Evolutionary conservation across 768 basidiomycete genomes (phyloP).

Genomic region (Lentinula raphanica): DNA sequence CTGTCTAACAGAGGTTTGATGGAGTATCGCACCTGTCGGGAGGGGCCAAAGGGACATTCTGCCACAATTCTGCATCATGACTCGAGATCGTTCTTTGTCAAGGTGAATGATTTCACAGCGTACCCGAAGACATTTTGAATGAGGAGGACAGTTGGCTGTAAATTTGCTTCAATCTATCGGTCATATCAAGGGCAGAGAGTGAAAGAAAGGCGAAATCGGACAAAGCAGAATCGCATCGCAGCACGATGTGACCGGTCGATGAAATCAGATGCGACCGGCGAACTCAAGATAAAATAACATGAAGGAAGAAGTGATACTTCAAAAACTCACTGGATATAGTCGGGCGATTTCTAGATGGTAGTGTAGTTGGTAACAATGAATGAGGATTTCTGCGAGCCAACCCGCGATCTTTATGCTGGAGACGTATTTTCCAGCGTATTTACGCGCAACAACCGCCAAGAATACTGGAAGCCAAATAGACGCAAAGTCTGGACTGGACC

Average conservation of each 20-base stretch:
- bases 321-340: not conserved
- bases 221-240: not conserved
- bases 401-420: not conserved
- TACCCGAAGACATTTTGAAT: slow-evolving; percentile 51
- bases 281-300: not conserved
- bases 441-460: too few relatives aligned
- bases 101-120: slow-evolving; percentile 17
- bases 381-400: not conserved
- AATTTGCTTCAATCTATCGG: slow-evolving; percentile 56
- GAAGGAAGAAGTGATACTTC: not conserved
- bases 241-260: not conserved
- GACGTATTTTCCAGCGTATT: not conserved
- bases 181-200: slow-evolving; percentile 31
- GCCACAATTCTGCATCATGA: slow-evolving; percentile 57
- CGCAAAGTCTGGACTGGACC: too few relatives aligned
- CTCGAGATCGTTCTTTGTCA: not conserved
- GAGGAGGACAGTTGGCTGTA: slow-evolving; percentile 43
- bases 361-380: not conserved
- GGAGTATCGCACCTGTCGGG: slow-evolving; percentile 61
- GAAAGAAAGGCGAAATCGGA: not conserved
- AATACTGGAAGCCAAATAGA: too few relatives aligned
- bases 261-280: slow-evolving; percentile 5
- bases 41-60: slow-evolving; percentile 74
- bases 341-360: not conserved
- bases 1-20: not conserved